phyloP scores from a whole-genome alignment of 441 rosid species.

The Corymbia citriodora region DNA sequence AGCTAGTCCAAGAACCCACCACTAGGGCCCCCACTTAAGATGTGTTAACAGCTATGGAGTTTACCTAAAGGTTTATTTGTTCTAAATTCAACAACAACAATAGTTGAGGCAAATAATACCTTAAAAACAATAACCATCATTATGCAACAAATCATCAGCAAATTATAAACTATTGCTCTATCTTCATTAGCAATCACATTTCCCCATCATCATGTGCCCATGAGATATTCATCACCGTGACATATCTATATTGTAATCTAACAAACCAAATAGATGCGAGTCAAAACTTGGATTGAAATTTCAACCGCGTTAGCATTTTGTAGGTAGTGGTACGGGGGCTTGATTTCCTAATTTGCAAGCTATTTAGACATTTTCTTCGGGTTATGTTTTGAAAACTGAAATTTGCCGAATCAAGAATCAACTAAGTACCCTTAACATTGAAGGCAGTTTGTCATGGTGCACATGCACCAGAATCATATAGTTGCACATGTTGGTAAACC shows the following conservation, averaged over 20 bases:
- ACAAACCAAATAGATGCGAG: accelerated
- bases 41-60: too few relatives aligned
- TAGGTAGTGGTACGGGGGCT: not conserved
- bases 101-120: too few relatives aligned
- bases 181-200: too few relatives aligned
- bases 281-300: not conserved
- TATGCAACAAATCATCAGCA: too few relatives aligned
- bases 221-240: not conserved
- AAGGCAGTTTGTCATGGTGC: not conserved
- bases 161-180: too few relatives aligned
- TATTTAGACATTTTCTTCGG: not conserved
- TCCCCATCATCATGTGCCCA: too few relatives aligned
- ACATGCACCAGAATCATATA: not conserved
- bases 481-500: not conserved
- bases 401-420: not conserved
- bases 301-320: accelerated
- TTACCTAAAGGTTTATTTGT: too few relatives aligned
- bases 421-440: not conserved
- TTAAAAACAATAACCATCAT: too few relatives aligned
- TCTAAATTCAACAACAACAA: too few relatives aligned
- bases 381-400: not conserved
- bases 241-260: not conserved
- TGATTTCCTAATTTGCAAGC: not conserved
- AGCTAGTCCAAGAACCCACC: too few relatives aligned
- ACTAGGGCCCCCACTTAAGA: too few relatives aligned